Conservation (phyloP, 140 eudicot species). For the Bidens hawaiensis region DNA sequence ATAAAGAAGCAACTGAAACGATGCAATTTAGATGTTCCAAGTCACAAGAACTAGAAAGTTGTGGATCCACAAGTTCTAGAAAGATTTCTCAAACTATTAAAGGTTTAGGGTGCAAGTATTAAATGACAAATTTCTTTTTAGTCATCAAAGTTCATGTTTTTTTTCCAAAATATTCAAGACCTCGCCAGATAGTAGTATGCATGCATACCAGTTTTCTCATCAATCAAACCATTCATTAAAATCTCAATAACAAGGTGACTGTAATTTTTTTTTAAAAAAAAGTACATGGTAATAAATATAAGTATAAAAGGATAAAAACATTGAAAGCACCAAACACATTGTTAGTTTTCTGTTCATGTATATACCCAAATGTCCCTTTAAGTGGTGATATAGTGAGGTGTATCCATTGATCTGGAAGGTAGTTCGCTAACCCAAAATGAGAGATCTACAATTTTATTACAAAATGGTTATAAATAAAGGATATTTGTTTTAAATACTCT, state of each 20-base stretch:
- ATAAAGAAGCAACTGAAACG: constrained; percentile 47
- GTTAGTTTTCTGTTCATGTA: constrained; percentile 27
- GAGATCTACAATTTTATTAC: constrained; percentile 91
- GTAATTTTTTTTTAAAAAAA: constrained; percentile 5
- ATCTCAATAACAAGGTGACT: constrained; percentile 91
- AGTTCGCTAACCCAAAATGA: constrained; percentile 90
- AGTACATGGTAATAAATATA: not conserved
- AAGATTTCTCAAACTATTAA: constrained; percentile 35
- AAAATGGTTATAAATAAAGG: no score
- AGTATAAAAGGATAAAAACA: not conserved
- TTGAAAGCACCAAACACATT: no score
- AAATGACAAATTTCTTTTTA: constrained; percentile 6
- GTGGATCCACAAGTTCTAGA: constrained; percentile 62
- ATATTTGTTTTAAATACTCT: no score
- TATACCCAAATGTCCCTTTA: constrained; percentile 94
- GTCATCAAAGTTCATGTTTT: not conserved
- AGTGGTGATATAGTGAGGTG: constrained; percentile 70
- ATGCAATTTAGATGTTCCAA: constrained; percentile 49
- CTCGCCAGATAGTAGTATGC: constrained; percentile 90
- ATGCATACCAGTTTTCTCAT: constrained; percentile 85
- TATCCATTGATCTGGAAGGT: constrained; percentile 95
- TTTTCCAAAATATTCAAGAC: constrained; percentile 16
- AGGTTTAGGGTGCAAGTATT: constrained; percentile 69
- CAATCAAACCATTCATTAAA: constrained; percentile 76
- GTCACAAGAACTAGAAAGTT: constrained; percentile 51